These are phyloP conservation scores for Solanum stenotomum DNA, from an alignment of 257 asterid genomes.

Conservation along the genomic window DNA sequence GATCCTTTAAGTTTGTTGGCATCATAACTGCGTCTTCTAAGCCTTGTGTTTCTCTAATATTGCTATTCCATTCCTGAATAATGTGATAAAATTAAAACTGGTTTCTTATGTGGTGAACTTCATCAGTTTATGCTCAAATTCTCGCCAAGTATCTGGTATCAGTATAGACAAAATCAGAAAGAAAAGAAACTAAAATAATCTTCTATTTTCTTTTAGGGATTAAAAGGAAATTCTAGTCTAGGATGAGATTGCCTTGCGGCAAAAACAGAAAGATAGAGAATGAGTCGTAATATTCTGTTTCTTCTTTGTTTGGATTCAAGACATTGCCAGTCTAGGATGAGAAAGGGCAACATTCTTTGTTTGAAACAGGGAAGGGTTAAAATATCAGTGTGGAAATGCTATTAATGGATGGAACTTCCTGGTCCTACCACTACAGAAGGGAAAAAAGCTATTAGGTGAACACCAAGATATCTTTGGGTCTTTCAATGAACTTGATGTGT, in stretches of 20 bases:
- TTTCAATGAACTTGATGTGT: background rate
- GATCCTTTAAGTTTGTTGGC: background rate
- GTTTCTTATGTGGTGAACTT: background rate
- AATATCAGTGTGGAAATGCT: background rate
- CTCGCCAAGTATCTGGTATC: background rate
- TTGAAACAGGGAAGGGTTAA: background rate
- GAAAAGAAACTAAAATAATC: background rate
- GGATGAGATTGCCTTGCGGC: background rate
- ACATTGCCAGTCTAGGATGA: background rate
- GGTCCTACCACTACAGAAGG: background rate
- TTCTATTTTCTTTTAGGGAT: background rate
- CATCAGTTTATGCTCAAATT: background rate
- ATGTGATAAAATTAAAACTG: background rate
- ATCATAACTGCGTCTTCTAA: background rate
- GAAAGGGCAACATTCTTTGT: background rate
- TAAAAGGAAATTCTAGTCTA: background rate
- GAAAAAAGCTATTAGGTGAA: constrained; percentile 21
- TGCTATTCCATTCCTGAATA: background rate
- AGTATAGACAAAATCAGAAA: background rate
- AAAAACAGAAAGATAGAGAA: background rate
- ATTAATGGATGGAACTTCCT: background rate
- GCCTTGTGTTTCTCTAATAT: background rate
- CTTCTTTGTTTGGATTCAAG: background rate
- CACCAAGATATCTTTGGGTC: constrained; percentile 41
- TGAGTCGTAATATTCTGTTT: background rate